Conservation (phyloP, 257 asterid species). For the Solanum neorickii region DNA sequence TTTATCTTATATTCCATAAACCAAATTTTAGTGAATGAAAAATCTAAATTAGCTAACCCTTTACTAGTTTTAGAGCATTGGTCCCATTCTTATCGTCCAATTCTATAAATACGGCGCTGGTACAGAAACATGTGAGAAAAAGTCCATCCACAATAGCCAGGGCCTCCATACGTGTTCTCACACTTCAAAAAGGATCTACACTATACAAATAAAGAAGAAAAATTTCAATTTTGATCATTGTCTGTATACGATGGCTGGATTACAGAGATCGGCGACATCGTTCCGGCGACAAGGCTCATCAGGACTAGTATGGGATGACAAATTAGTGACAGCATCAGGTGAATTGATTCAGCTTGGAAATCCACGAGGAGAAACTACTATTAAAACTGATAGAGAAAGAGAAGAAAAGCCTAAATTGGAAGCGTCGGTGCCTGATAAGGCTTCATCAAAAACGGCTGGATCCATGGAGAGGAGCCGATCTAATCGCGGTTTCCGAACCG, state of each 20-base stretch:
- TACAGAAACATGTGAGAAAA: neutral
- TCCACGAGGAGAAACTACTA: constrained; percentile 16
- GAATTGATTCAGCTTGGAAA: constrained; percentile 25
- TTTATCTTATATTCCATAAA: neutral
- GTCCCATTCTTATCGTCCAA: neutral
- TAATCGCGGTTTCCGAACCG: constrained; percentile 24
- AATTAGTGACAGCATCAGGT: constrained; percentile 27
- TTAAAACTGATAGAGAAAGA: neutral
- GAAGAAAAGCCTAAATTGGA: neutral
- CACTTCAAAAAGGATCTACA: neutral
- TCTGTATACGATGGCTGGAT: constrained; percentile 48
- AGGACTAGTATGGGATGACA: constrained; percentile 87
- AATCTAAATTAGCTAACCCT: neutral
- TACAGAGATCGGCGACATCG: constrained; percentile 72
- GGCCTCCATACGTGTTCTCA: neutral
- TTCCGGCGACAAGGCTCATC: constrained; percentile 87
- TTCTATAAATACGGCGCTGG: neutral
- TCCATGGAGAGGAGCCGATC: constrained; percentile 46
- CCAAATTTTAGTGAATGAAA: neutral
- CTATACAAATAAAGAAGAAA: neutral
- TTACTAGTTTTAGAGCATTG: neutral
- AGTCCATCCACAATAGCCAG: neutral
- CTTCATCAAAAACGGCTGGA: constrained; percentile 13
- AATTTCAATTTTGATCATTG: neutral
- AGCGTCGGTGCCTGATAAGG: neutral